phyloP scores from a whole-genome alignment of 2,329 filamentous ascomycete species.

The Talaromyces pinophilus region DNA sequence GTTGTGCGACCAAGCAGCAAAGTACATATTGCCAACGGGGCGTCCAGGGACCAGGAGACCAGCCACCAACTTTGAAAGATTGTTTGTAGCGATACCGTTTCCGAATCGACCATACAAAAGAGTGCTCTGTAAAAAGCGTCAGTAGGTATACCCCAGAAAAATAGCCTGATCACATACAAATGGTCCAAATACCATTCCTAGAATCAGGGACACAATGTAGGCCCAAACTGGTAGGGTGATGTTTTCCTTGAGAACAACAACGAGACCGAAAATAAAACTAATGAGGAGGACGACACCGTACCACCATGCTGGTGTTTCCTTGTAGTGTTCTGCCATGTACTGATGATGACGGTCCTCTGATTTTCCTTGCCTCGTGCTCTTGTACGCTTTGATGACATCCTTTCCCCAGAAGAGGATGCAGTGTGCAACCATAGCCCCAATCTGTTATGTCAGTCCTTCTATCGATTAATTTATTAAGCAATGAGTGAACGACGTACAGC shows the following conservation, averaged over 20 bases:
- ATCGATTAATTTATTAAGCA: neutral
- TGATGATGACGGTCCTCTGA: conserved; percentile 56
- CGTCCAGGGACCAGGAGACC: conserved; percentile 54
- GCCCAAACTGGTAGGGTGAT: conserved; percentile 37
- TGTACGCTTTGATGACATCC: conserved; percentile 53
- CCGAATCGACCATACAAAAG: conserved; percentile 57
- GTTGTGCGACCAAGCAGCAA: conserved; percentile 61
- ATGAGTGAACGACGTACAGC: conserved; percentile 45
- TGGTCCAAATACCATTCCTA: conserved; percentile 33
- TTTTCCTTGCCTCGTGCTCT: conserved; percentile 46
- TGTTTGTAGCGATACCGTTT: conserved; percentile 61
- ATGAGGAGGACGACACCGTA: conserved; percentile 32
- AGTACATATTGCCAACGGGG: conserved; percentile 60
- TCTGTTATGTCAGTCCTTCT: conserved; percentile 38
- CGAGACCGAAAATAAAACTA: conserved; percentile 33
- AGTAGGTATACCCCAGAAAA: neutral
- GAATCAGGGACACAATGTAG: conserved; percentile 32
- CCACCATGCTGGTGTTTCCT: conserved; percentile 49
- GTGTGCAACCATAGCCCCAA: conserved; percentile 58
- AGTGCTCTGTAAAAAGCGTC: conserved; percentile 44
- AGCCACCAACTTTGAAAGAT: conserved; percentile 59
- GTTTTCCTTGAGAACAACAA: conserved; percentile 35
- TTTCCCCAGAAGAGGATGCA: conserved; percentile 58
- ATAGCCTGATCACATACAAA: conserved; percentile 25
- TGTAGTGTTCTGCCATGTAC: conserved; percentile 57